Percentiles rank a stretch among this genome's conserved stretches.
phyloP scores from a whole-genome alignment of 768 basidiomycete genomes.

The Lactifluus pinguis region DNA sequence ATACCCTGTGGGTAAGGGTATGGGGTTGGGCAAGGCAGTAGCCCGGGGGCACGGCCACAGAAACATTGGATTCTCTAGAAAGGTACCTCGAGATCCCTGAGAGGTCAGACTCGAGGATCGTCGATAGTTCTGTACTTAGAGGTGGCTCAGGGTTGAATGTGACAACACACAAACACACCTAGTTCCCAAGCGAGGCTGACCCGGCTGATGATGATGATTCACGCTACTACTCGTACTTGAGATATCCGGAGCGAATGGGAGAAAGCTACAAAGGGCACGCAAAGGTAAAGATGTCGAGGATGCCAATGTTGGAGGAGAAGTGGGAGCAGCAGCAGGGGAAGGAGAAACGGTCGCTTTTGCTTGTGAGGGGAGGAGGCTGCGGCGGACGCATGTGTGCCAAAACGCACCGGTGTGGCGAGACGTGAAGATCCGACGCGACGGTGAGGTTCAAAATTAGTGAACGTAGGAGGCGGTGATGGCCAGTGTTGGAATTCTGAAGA shows the following conservation, averaged over 20 bases:
- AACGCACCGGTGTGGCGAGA: slow-evolving; percentile 15
- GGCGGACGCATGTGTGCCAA: not conserved
- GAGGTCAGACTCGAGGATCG: slow-evolving; percentile 68
- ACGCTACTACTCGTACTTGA: not conserved
- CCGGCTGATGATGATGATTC: not conserved
- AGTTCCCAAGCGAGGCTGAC: not conserved
- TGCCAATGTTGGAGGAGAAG: too few species aligned
- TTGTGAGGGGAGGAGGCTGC: not conserved
- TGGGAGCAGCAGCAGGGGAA: too few species aligned
- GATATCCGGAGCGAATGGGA: too few species aligned
- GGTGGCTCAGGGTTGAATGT: too few species aligned
- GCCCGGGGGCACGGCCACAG: too few species aligned
- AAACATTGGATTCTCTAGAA: not conserved
- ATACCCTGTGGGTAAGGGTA: too few species aligned
- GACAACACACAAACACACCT: not conserved
- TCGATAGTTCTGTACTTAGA: slow-evolving; percentile 20
- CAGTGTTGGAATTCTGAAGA: too few species aligned
- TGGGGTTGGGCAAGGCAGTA: too few species aligned
- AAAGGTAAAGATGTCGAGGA: too few species aligned
- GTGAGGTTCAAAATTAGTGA: not conserved
- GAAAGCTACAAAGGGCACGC: too few species aligned
- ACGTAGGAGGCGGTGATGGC: not conserved
- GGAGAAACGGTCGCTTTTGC: too few species aligned
- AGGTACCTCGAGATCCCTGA: slow-evolving; percentile 38
- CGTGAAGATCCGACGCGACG: slow-evolving; percentile 5